These are phyloP conservation scores for Cyberlindnera xishuangbannaensis DNA, from an alignment of 805 yeast species.

Conservation along the genomic window DNA sequence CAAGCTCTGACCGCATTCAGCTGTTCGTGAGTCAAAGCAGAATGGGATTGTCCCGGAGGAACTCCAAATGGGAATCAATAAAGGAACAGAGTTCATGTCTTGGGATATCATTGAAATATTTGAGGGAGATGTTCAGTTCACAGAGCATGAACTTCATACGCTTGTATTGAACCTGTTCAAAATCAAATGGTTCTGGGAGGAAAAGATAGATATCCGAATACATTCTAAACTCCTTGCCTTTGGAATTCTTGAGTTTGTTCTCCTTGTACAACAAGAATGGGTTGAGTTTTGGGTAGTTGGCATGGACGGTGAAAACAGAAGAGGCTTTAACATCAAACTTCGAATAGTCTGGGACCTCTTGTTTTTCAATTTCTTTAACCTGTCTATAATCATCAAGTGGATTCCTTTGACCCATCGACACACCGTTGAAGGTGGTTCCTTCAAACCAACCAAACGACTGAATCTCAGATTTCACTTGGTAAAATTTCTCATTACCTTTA, in stretches of 20 bases:
- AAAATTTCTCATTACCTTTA: conserved; percentile 29
- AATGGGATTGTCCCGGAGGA: conserved; percentile 27
- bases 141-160: conserved; percentile 51
- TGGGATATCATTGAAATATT: conserved; percentile 38
- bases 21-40: conserved; percentile 1
- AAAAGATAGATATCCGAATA: conserved; percentile 20
- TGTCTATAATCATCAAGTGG: conserved; percentile 52
- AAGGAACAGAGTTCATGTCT: conserved; percentile 43
- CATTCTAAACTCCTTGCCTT: conserved; percentile 22
- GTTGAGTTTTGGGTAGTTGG: conserved; percentile 32
- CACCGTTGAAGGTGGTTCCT: conserved; percentile 47
- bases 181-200: conserved; percentile 37
- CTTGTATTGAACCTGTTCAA: conserved; percentile 50
- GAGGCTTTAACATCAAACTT: conserved; percentile 12
- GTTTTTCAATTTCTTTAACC: conserved; percentile 1
- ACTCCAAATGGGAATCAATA: conserved; percentile 38
- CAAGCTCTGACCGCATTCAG: not conserved
- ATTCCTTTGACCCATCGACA: conserved; percentile 73
- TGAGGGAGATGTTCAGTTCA: conserved; percentile 39
- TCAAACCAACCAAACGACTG: conserved; percentile 25
- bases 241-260: conserved; percentile 12
- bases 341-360: conserved; percentile 9
- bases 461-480: conserved; percentile 38
- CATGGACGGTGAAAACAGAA: conserved; percentile 31
- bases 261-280: conserved; percentile 27